Conservation (phyloP, 129 eudicot genomes). For the Pulicaria dysenterica region DNA sequence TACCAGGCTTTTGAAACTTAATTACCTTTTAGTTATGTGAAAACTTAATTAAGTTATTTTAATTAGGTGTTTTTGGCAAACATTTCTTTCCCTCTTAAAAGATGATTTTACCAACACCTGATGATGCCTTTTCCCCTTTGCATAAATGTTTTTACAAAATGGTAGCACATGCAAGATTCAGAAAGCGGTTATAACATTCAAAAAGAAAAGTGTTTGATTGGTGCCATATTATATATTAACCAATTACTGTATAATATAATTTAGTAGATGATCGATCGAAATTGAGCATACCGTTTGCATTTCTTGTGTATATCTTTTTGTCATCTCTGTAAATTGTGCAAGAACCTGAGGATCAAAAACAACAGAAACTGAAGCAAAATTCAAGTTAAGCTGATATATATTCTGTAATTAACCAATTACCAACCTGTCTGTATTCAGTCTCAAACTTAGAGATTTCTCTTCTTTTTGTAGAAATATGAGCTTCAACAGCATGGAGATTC, state of each 20-base stretch:
- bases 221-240: neutral
- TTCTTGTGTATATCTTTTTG: slow-evolving; percentile 84
- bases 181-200: neutral
- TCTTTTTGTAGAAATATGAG: slow-evolving; percentile 79
- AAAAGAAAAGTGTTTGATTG: neutral
- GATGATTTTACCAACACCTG: too few species aligned
- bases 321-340: slow-evolving; percentile 92
- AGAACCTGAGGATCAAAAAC: slow-evolving; percentile 58
- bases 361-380: neutral
- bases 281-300: slow-evolving; percentile 78
- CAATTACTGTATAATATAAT: neutral
- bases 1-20: too few species aligned
- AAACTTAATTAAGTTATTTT: too few species aligned
- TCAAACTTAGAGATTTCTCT: slow-evolving; percentile 87
- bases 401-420: slow-evolving; percentile 4
- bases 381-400: neutral
- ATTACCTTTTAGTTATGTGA: too few species aligned
- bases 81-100: too few species aligned
- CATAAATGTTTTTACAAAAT: neutral
- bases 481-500: slow-evolving; percentile 72
- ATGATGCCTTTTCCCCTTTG: neutral
- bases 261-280: neutral
- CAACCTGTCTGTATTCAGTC: slow-evolving; percentile 90
- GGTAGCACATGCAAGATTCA: slow-evolving; percentile 1
- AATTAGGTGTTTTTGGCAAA: too few species aligned